Base-by-base conservation (phyloP, 2,329 filamentous ascomycete genomes). In the Penicillium sp. region DNA sequence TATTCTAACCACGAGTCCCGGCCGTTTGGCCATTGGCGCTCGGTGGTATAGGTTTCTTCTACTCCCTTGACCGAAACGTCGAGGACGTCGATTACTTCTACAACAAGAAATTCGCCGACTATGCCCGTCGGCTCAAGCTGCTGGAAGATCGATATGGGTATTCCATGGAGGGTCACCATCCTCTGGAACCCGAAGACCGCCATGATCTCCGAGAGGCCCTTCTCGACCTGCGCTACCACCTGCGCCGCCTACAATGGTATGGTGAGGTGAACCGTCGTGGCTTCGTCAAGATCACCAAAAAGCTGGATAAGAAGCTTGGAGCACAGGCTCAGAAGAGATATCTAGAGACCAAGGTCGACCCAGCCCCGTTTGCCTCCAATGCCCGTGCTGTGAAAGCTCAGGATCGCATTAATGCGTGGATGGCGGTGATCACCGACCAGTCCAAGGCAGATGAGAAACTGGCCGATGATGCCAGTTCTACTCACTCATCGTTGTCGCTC, bases 231-330 rank as follows among this genome's bases (percentile, higher is more conserved):
- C 79, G 92, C 40, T 83, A 82, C 35, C 85, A 93, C 59, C 68
- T 96, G 50, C 78, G 92, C 42, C 96, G 96, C 56, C 72, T 98
- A 35, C 85, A 94, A 63, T 96, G 89, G 89, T 98, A 96, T 61
- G 90, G 89, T 33, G 90, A 96, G 67, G 90, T 96, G 56, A 98
- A 98, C 64, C 79, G 89, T 35, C 77, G 86, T 48, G 92, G 92
- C 2, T 98, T 98, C 57, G 79, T 93, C 62, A 98, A 98, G 70
- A 98, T 98, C 64, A 95, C 92, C 35, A 98, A 98, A 72, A 98
- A 98, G 67, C 72, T 95, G 30, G 92, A 98, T 67, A 98, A 98
- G 70, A 95, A 94, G 68, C 78, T 95, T 2, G 75, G 78, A 30
- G 78, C 80, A 3, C 76, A 81, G 34, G 82, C 85, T 0, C 89